Conservation (phyloP, 306 rosid genomes). For the Trichosanthes cucumerina region DNA sequence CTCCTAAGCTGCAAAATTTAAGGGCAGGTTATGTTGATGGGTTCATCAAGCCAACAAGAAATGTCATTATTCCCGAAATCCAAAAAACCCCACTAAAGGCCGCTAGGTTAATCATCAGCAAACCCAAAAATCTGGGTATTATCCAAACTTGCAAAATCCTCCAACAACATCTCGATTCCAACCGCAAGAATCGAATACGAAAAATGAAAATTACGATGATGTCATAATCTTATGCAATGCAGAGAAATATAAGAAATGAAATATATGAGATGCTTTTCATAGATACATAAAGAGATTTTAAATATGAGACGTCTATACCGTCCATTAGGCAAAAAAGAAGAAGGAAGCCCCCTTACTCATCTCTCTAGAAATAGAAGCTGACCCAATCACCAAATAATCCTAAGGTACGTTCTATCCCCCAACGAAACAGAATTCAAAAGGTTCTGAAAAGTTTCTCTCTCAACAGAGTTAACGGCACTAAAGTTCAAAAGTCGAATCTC, state of each 20-base stretch:
- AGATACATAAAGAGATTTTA: background rate
- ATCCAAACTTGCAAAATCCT: constrained; percentile 19
- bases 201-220: background rate
- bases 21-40: constrained; percentile 46
- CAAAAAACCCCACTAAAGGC: constrained; percentile 57
- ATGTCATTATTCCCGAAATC: constrained; percentile 50
- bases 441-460: background rate
- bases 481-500: background rate
- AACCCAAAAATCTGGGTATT: constrained; percentile 33
- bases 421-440: too few relatives aligned
- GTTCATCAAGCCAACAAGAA: constrained; percentile 53
- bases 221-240: background rate
- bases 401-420: too few relatives aligned
- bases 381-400: too few relatives aligned
- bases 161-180: constrained; percentile 25
- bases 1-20: constrained; percentile 27
- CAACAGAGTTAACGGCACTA: background rate
- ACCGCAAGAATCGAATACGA: constrained; percentile 11
- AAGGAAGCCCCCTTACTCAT: too few relatives aligned
- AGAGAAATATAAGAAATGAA: background rate
- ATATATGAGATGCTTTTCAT: background rate
- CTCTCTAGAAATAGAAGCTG: too few relatives aligned
- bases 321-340: too few relatives aligned
- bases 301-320: too few relatives aligned
- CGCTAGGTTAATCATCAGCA: constrained; percentile 29